Base-by-base conservation (phyloP, 164 flowering plant species). In the Hamamelis virginiana region DNA sequence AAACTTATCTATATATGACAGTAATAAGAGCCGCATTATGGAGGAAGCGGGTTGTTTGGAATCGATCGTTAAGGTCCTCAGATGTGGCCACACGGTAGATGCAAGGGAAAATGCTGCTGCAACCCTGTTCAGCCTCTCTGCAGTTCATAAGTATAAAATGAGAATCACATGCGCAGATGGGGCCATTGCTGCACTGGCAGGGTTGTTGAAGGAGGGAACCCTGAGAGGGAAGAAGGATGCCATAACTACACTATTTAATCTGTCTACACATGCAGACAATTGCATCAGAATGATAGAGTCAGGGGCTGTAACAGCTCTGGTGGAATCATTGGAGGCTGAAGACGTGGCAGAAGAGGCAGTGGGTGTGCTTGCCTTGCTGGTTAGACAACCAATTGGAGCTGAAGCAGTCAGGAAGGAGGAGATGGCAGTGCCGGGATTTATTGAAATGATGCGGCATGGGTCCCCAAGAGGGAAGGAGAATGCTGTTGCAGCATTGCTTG, bases 101-200 rank as follows among this genome's bases (percentile, higher is more conserved):
- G 93, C 96, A 28, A 82, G 89, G 74, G 99, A 91, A 75, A 96
- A 96, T 72, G 98, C 99, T 57, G 99, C 99, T 8, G 99, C 99
- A 0, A 88, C 98, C 3, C 78, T 96, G 69, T 96, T 96, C 73
- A 96, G 99, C 75, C 89, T 96, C 23, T 96, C 98, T 2, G 92
- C 94, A 0, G 91, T 90, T 62, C 95, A 91, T 71, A 91, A 87
- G 50, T 90, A 89, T 64, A 96, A 91, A 85, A 88, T 83, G 78
- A 77, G 75, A 71, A 91, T 96, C 62, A 88, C 97, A 0, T 84
- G 78, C 9, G 86, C 88, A 73, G 79, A 65, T 13, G 94, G 92
- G 9, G 97, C 94, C 1, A 81, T 96, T 9, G 92, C 87, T 68
- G 92, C 92, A 28, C 67, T 96, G 46, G 89, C 90, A 0, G 74